These are phyloP conservation scores for Euphorbia tirucalli DNA, from an alignment of 345 rosid genomes.

Conservation along the genomic window DNA sequence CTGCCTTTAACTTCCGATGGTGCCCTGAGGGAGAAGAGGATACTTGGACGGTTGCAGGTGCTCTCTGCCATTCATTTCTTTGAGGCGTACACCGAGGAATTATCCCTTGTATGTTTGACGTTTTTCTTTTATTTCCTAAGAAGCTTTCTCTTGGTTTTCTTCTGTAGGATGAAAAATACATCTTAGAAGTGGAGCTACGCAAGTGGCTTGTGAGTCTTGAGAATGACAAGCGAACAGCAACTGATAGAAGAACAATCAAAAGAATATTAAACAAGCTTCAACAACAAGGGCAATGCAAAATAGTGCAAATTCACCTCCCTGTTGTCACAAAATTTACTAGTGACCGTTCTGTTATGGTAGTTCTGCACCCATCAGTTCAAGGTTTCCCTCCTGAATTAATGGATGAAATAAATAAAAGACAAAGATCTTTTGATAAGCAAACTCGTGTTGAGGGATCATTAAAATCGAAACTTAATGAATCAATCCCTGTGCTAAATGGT, in stretches of 20 bases:
- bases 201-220: constrained; percentile 81
- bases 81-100: constrained; percentile 13
- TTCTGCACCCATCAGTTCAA: constrained; percentile 78
- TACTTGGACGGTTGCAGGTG: constrained; percentile 74
- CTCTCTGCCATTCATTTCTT: constrained; percentile 16
- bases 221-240: constrained; percentile 61
- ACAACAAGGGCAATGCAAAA: constrained; percentile 75
- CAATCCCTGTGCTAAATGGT: constrained; percentile 67
- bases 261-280: constrained; percentile 77
- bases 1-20: constrained; percentile 54
- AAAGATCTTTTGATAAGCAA: constrained; percentile 80
- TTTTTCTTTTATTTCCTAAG: background rate
- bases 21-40: constrained; percentile 75
- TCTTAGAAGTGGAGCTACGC: constrained; percentile 74
- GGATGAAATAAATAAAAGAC: constrained; percentile 63
- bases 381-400: constrained; percentile 51
- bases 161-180: constrained; percentile 68
- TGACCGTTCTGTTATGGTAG: constrained; percentile 54
- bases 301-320: constrained; percentile 60
- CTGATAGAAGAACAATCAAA: constrained; percentile 81
- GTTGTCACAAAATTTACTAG: constrained; percentile 73
- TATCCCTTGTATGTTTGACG: constrained; percentile 11
- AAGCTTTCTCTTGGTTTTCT: constrained; percentile 16
- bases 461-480: constrained; percentile 47
- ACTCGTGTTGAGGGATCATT: constrained; percentile 61